Evolutionary conservation across 1,139 yeast species (phyloP), one percentile per base, ranked within the genome.

Genomic region (Geotrichum carabidarum): DNA sequence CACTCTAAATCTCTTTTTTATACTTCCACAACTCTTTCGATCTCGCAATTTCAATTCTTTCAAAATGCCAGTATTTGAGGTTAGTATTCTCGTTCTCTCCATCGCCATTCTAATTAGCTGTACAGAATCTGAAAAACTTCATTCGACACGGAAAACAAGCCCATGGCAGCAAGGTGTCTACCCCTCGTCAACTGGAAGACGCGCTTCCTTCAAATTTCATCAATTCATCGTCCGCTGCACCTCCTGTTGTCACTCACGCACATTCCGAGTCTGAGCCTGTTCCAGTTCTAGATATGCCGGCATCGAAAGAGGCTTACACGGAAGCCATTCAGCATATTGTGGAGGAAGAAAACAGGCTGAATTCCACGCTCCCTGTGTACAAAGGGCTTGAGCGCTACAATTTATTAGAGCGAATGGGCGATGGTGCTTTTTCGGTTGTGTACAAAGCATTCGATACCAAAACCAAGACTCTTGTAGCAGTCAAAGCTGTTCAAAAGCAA

Each of bases 361-460:
- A 68, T 56, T 68, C 67, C 54, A 69, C 63, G 64, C 65, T 68
- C 62, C 77, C 76, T 18, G 68, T 72, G 50, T 82, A 79, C 60
- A 80, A 79, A 32, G 79, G 80, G 1, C 68, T 79, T 32, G 79
- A 77, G 47, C 45, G 74, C 30, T 82, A 78, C 65, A 67, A 68
- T 48, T 70, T 80, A 47, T 58, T 76, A 56, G 79, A 70, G 58
- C 72, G 73, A 60, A 71, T 74, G 71, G 78, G 78, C 50, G 78
- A 75, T 68, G 99, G 99, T 18, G 99, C 98, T 0, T 91, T 91
- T 68, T 87, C 96, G 3, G 78, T 81, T 22, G 98, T 93, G 6
- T 90, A 83, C 70, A 81, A 81, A 63, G 97, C 96, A 0, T 62
- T 74, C 35, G 82, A 84, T 63, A 58, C 68, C 4, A 62, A 63